A percentile compares a stretch with the other conserved stretches of the same genome.
These are phyloP conservation scores for Dorcoceras hygrometricum DNA, from an alignment of 257 asterid genomes.

Conservation along the genomic window DNA sequence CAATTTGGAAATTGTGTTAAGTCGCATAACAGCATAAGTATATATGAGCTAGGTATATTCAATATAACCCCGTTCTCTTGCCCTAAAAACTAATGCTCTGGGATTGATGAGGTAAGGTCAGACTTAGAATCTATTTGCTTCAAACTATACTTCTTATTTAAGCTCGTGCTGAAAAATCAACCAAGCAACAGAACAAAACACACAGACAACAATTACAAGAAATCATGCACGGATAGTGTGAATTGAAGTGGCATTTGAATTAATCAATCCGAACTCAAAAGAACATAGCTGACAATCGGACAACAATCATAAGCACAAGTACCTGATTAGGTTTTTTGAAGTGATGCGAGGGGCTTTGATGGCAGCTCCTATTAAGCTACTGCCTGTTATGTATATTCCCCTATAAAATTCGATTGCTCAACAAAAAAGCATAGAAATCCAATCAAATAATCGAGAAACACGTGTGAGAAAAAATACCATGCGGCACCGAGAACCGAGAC, in stretches of 20 bases:
- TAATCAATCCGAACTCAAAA: background rate
- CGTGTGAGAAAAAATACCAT: slow-evolving; percentile 42
- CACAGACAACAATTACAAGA: background rate
- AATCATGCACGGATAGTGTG: background rate
- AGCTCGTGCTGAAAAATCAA: background rate
- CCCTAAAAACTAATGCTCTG: background rate
- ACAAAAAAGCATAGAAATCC: background rate
- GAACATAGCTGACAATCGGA: background rate
- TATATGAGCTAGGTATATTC: too few species aligned
- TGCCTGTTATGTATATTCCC: slow-evolving; percentile 55
- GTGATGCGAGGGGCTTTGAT: slow-evolving; percentile 56
- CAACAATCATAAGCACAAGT: background rate
- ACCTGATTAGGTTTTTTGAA: slow-evolving; percentile 52
- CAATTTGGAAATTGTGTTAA: too few species aligned
- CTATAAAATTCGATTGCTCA: slow-evolving; percentile 19
- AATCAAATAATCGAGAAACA: background rate
- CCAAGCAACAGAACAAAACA: background rate
- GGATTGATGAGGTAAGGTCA: background rate
- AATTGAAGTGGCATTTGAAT: background rate
- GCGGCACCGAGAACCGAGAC: slow-evolving; percentile 99
- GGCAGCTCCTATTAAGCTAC: slow-evolving; percentile 56
- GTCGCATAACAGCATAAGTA: too few species aligned
- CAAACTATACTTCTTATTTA: background rate
- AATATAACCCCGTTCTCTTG: background rate
- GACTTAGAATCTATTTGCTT: background rate